Conservation (phyloP, 495 filamentous ascomycete species). For the Annulohypoxylon moriforme region DNA sequence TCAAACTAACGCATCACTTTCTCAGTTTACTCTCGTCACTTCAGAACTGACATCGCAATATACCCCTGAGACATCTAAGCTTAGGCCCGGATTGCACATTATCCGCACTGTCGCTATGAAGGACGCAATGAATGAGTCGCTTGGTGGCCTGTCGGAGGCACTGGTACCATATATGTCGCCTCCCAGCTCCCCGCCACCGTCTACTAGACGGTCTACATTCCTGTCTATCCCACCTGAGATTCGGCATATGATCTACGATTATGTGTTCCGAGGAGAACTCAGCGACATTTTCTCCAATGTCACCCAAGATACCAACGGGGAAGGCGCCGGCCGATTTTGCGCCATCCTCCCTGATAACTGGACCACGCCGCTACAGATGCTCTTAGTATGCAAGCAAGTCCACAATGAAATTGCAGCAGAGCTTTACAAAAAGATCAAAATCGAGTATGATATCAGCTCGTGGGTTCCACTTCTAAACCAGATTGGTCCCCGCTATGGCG, state of each 20-base stretch:
- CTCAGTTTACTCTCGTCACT: no score
- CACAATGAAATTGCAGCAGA: not conserved
- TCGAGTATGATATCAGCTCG: not conserved
- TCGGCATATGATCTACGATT: not conserved
- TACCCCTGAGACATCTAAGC: no score
- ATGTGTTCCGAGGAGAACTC: not conserved
- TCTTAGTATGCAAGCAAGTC: not conserved
- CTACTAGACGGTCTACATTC: not conserved
- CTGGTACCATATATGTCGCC: no score
- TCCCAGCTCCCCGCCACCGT: not conserved
- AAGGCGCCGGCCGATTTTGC: no score
- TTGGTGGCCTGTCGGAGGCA: no score
- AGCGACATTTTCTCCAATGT: not conserved
- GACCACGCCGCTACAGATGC: not conserved
- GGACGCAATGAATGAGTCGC: no score
- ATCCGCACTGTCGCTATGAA: no score
- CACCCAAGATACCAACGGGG: no score
- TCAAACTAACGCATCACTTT: no score
- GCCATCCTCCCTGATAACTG: not conserved
- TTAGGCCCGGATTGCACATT: no score
- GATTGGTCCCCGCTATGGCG: not conserved
- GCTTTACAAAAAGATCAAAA: not conserved
- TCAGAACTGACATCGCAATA: no score
- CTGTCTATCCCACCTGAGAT: not conserved
- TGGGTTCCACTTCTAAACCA: not conserved